Percentiles rank a stretch among this genome's conserved stretches.
phyloP scores from a whole-genome alignment of 176 grass and related monocot genomes.

The Areca catechu region DNA sequence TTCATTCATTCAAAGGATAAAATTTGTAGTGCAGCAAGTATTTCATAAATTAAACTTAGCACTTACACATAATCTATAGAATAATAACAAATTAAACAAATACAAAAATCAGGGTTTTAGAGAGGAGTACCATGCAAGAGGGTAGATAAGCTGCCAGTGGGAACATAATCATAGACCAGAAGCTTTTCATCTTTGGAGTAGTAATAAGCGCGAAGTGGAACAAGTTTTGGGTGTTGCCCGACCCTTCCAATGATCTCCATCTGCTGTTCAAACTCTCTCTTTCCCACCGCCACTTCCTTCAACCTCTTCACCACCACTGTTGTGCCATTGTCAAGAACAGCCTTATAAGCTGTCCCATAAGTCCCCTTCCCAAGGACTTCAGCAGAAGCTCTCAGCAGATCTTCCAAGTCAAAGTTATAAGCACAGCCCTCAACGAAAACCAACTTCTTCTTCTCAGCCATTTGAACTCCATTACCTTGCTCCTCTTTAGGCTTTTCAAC shows the following conservation, averaged over 20 bases:
- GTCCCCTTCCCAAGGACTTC: conserved; percentile 96
- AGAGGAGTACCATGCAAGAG: conserved; percentile 71
- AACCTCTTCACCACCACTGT: conserved; percentile 90
- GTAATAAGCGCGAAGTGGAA: conserved; percentile 80
- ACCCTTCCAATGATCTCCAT: conserved; percentile 82
- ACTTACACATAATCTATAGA: too few relatives aligned
- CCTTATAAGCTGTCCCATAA: conserved; percentile 88
- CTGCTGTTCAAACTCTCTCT: conserved; percentile 96
- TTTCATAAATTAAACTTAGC: too few relatives aligned
- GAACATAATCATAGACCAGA: conserved; percentile 81
- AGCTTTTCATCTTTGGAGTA: conserved; percentile 99
- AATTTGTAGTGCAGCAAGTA: too few relatives aligned
- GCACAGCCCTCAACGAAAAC: conserved; percentile 87
- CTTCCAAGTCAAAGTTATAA: conserved; percentile 94
- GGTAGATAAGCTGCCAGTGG: conserved; percentile 56
- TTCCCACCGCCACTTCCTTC: conserved; percentile 76
- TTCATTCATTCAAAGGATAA: too few relatives aligned
- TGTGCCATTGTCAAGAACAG: conserved; percentile 75
- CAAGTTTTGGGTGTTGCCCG: conserved; percentile 57
- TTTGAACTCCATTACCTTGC: conserved; percentile 72
- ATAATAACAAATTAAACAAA: too few relatives aligned
- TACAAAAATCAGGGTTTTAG: not conserved
- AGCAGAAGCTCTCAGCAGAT: conserved; percentile 83
- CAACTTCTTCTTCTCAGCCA: conserved; percentile 82
- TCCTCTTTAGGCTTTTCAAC: conserved; percentile 67